Evolutionary conservation across 2,329 filamentous ascomycete species (phyloP).

Genomic region (Ophiostoma pallidulum): DNA sequence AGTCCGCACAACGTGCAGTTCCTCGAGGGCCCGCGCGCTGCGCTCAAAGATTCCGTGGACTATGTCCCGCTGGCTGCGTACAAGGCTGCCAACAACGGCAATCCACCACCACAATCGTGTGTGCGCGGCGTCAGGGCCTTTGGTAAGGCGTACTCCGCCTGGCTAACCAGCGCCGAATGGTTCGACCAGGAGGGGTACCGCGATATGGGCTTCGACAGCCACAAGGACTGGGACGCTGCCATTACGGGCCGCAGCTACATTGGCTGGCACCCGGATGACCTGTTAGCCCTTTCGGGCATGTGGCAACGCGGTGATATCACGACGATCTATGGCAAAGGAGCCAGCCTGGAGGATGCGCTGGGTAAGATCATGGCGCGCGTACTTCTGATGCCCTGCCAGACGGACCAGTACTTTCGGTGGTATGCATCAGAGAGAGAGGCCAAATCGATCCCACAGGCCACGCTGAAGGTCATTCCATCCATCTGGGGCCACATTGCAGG

Average conservation of each 20-base stretch:
- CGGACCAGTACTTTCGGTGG: conserved; percentile 72
- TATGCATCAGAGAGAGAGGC: conserved; percentile 73
- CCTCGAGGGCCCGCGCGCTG: conserved; percentile 42
- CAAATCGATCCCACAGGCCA: conserved; percentile 19
- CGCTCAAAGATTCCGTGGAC: conserved; percentile 33
- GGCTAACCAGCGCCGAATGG: conserved; percentile 72
- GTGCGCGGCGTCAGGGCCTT: conserved; percentile 54
- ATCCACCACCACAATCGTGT: conserved; percentile 14
- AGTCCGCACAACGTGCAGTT: conserved; percentile 45
- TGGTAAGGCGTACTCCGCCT: conserved; percentile 67
- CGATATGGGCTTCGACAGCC: conserved; percentile 52
- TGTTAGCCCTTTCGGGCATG: conserved; percentile 47
- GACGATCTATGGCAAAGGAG: conserved; percentile 59
- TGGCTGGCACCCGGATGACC: conserved; percentile 19
- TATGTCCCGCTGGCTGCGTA: conserved; percentile 36
- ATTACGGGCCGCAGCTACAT: conserved; percentile 69
- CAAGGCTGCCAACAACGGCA: conserved; percentile 25
- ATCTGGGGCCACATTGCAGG: conserved; percentile 18
- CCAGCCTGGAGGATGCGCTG: conserved; percentile 57
- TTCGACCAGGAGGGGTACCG: conserved; percentile 65
- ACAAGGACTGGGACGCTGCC: conserved; percentile 64
- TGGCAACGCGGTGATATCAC: conserved; percentile 67
- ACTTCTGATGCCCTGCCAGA: conserved; percentile 61
- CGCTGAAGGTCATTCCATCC: conserved; percentile 9
- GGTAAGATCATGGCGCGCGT: conserved; percentile 61